A percentile compares a stretch with the other conserved stretches of the same genome.
phyloP scores from a whole-genome alignment of 371 early-diverging fungal species.

The Circinella umbellata region DNA sequence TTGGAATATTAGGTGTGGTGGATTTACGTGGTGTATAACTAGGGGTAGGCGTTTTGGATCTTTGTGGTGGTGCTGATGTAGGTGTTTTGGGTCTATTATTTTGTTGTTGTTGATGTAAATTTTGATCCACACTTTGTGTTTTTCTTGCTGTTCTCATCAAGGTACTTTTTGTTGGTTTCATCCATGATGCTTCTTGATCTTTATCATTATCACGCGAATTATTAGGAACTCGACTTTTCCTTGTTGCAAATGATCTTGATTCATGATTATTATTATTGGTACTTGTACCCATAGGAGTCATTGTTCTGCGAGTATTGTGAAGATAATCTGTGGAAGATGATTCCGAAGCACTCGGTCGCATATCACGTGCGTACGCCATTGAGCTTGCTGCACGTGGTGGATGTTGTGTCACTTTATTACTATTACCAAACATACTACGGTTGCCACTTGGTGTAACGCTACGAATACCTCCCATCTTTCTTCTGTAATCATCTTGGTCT shows the following conservation, averaged over 20 bases:
- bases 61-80: neutral
- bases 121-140: slow-evolving; percentile 22
- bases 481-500: slow-evolving; percentile 16
- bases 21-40: slow-evolving; percentile 10
- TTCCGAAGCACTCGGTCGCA: slow-evolving; percentile 27
- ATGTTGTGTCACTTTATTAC: neutral
- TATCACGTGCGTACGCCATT: slow-evolving; percentile 19
- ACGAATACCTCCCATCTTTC: slow-evolving; percentile 13
- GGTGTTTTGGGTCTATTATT: slow-evolving; percentile 21
- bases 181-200: slow-evolving; percentile 25
- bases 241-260: slow-evolving; percentile 13
- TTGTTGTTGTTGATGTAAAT: slow-evolving; percentile 9
- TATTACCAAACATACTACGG: slow-evolving; percentile 2
- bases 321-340: slow-evolving; percentile 15
- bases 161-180: slow-evolving; percentile 41
- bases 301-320: neutral
- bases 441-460: slow-evolving; percentile 33
- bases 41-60: slow-evolving; percentile 24
- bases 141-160: slow-evolving; percentile 21
- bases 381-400: slow-evolving; percentile 28
- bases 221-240: slow-evolving; percentile 11
- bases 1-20: slow-evolving; percentile 13
- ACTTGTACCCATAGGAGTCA: slow-evolving; percentile 2
- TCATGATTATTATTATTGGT: neutral
- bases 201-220: neutral